These are phyloP conservation scores for Mortierella claussenii DNA, from an alignment of 192 early-diverging fungal genomes.

Conservation along the genomic window DNA sequence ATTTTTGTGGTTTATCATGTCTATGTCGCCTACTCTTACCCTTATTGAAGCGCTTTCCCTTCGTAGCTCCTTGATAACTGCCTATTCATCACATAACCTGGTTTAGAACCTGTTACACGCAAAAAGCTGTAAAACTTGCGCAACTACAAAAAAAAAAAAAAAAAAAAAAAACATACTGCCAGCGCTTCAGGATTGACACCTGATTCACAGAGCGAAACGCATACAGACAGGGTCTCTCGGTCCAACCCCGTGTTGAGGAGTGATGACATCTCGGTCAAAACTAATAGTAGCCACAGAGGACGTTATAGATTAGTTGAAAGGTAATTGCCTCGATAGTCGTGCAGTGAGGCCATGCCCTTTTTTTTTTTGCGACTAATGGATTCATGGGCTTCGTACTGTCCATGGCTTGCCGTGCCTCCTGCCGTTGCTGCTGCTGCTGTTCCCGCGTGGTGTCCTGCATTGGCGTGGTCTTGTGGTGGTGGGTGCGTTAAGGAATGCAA, in stretches of 20 bases:
- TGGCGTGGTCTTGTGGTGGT: background rate
- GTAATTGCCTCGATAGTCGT: too few species aligned
- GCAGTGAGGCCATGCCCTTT: background rate
- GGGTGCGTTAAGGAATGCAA: background rate
- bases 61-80: conserved; percentile 59
- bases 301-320: too few species aligned
- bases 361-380: background rate
- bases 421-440: conserved; percentile 36
- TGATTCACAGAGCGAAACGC: conserved; percentile 80
- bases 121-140: too few species aligned
- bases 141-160: too few species aligned
- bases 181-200: conserved; percentile 87
- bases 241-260: conserved; percentile 80
- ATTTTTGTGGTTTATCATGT: too few species aligned
- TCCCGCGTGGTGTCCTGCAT: conserved; percentile 40
- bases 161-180: conserved; percentile 53
- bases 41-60: conserved; percentile 46
- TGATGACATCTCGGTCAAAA: conserved; percentile 76
- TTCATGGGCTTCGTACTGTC: conserved; percentile 41
- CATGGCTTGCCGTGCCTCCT: conserved; percentile 55
- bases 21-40: too few species aligned
- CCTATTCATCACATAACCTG: too few species aligned
- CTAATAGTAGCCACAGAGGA: too few species aligned
- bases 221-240: conserved; percentile 75
- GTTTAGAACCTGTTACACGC: too few species aligned